Base-by-base conservation (phyloP, 2,329 filamentous ascomycete species). In the Stromatinia cepivora region DNA sequence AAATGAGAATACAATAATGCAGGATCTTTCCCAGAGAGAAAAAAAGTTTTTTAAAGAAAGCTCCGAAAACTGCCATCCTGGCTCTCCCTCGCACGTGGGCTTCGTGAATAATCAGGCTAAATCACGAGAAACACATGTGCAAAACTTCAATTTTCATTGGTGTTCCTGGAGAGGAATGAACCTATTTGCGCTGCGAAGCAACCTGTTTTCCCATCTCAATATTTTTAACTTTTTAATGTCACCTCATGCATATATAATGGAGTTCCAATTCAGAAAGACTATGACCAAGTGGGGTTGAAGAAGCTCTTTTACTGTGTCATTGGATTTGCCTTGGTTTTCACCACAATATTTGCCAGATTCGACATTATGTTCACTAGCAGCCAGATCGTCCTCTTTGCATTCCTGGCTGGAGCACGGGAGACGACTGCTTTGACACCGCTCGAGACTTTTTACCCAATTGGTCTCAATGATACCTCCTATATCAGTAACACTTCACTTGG, bases 401-500 rank as follows among this genome's bases (percentile, higher is more conserved):
- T 67, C 17, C 34, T 59, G 20, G 65, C 22, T 15, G 42, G 54
- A 48, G 45, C 39, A 34, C 15, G n/a, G 11, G 15, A 15, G 6
- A 28, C 22, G 10, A 39, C 28, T n/a, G 31, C 58, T 28, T 34
- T 73, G 56, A 57, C 71, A 22, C 67, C 70, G 7, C 46, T 72
- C 22, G 66, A 76, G 42, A 72, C 75, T 34, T 80, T 81, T 69
- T 81, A 81, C 36, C 79, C 79, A 2, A 75, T 78, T 34, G 61
- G 46, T 22, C 74, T 81, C n/a, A 80, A 80, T 71, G 71, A 80
- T 56, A 79, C 77, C 20, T 74, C 77, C 10, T 81, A 78, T 69
- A 81, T 81, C 54, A 75, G 76, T 50, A 77, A 80, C 59, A 64
- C 72, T n/a, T 78, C 77, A 1, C 71, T 79, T 17, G 79, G 78